phyloP scores from a whole-genome alignment of 1,139 yeast species.

The Candida pseudocylindracea region DNA sequence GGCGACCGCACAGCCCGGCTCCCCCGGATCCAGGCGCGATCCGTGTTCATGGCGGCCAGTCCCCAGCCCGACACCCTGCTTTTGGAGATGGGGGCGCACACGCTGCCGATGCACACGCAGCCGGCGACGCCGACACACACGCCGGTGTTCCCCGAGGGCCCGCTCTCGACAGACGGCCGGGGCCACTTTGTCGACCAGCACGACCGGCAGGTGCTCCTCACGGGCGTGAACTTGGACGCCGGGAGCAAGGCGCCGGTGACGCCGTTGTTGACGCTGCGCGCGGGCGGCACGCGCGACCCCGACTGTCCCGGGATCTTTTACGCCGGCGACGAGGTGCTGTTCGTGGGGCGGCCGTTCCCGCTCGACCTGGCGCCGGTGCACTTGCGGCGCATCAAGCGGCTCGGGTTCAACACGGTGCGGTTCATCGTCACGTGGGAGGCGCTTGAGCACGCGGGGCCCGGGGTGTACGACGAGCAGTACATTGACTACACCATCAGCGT shows the following conservation, averaged over 20 bases:
- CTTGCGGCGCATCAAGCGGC: conserved; percentile 41
- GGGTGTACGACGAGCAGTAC: conserved; percentile 56
- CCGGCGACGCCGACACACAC: too few species aligned
- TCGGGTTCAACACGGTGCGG: conserved; percentile 69
- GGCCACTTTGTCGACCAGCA: conserved; percentile 40
- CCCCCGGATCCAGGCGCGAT: too few species aligned
- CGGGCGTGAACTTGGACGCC: conserved; percentile 73
- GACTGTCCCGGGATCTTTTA: conserved; percentile 21
- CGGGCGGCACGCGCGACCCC: conserved; percentile 17
- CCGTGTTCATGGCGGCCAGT: too few species aligned
- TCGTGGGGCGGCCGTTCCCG: conserved; percentile 67
- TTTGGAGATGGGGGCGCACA: too few species aligned
- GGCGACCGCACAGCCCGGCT: too few species aligned
- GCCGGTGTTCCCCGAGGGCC: conserved; percentile 15
- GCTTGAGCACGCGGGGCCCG: conserved; percentile 76
- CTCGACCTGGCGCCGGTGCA: conserved; percentile 51
- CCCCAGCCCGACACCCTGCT: too few species aligned
- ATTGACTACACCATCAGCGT: conserved; percentile 48
- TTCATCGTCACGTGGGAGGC: conserved; percentile 86
- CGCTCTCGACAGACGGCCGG: conserved; percentile 11
- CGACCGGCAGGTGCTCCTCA: conserved; percentile 38
- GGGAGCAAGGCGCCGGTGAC: conserved; percentile 46
- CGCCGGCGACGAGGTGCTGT: conserved; percentile 52
- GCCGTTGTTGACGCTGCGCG: conserved; percentile 33
- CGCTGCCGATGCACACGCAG: conserved; percentile 1